These are phyloP conservation scores for Pichia manshurica DNA, from an alignment of 805 yeast species.

Conservation along the genomic window DNA sequence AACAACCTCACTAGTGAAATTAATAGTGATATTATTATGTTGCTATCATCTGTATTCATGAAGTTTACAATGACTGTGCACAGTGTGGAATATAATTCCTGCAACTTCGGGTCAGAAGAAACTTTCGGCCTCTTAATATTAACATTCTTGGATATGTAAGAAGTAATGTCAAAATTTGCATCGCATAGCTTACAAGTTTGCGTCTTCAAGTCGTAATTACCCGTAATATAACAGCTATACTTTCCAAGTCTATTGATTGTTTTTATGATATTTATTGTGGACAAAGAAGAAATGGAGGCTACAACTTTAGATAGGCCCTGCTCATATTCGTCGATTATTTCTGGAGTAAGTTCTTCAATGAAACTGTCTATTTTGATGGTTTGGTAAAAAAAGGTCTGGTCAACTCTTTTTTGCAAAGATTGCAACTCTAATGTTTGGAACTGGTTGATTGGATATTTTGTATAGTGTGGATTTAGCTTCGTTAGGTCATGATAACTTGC, in stretches of 20 bases:
- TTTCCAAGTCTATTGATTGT: slow-evolving; percentile 37
- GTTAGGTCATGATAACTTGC: neutral
- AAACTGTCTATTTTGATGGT: neutral
- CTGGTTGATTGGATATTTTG: neutral
- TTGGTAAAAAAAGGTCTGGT: neutral
- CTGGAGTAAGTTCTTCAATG: neutral
- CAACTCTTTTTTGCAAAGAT: neutral
- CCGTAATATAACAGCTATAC: slow-evolving; percentile 37
- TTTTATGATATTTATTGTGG: slow-evolving; percentile 6
- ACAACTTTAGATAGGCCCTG: neutral
- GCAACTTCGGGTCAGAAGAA: slow-evolving; percentile 15
- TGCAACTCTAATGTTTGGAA: slow-evolving; percentile 2
- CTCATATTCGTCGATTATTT: neutral
- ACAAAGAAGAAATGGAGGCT: neutral
- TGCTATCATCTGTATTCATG: slow-evolving; percentile 18
- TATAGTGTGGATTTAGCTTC: neutral
- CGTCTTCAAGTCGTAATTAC: slow-evolving; percentile 31
- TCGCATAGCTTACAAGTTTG: slow-evolving; percentile 38
- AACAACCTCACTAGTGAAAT: slow-evolving; percentile 44
- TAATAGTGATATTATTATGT: slow-evolving; percentile 39
- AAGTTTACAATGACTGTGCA: slow-evolving; percentile 8
- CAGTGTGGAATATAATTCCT: slow-evolving; percentile 23
- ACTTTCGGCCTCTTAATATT: slow-evolving; percentile 29
- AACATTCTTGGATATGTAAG: slow-evolving; percentile 12
- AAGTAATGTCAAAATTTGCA: slow-evolving; percentile 5